Conservation (phyloP, 2,329 filamentous ascomycete genomes). For the Alternaria conjuncta region DNA sequence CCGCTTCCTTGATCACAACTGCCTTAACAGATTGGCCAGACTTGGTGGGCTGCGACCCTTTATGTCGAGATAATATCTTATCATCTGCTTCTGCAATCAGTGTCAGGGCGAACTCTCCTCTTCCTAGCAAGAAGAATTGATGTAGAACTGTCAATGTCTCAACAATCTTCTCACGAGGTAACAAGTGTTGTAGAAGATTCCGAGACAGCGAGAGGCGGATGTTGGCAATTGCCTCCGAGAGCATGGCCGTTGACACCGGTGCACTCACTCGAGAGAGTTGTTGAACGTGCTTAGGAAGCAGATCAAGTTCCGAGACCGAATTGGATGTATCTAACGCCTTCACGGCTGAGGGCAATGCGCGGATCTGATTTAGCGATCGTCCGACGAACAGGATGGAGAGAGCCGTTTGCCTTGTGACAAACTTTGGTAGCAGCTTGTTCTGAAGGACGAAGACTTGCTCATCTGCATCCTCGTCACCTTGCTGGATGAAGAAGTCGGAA, state of each 20-base stretch:
- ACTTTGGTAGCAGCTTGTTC: constrained; percentile 72
- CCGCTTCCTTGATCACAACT: constrained; percentile 81
- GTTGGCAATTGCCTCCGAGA: constrained; percentile 74
- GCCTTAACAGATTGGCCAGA: constrained; percentile 63
- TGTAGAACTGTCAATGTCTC: constrained; percentile 79
- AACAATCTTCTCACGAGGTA: constrained; percentile 78
- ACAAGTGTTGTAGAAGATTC: constrained; percentile 79
- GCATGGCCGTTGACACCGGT: constrained; percentile 73
- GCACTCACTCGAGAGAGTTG: constrained; percentile 72
- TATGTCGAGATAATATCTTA: constrained; percentile 76
- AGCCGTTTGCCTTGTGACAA: constrained; percentile 76
- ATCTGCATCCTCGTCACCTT: constrained; percentile 42
- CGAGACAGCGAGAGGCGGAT: constrained; percentile 84
- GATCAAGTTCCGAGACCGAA: constrained; percentile 58
- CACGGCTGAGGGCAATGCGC: constrained; percentile 49
- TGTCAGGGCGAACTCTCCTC: constrained; percentile 89
- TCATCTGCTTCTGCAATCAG: constrained; percentile 86
- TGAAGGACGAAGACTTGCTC: constrained; percentile 39
- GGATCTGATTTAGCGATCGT: constrained; percentile 84
- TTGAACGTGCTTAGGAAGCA: constrained; percentile 72
- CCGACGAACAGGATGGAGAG: constrained; percentile 90
- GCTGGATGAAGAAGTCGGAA: constrained; percentile 82
- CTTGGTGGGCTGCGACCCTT: constrained; percentile 45
- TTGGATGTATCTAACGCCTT: constrained; percentile 35
- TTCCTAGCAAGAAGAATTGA: constrained; percentile 84